These are phyloP conservation scores for Rhizopogon roseolus DNA, from an alignment of 768 basidiomycete genomes.

Conservation along the genomic window DNA sequence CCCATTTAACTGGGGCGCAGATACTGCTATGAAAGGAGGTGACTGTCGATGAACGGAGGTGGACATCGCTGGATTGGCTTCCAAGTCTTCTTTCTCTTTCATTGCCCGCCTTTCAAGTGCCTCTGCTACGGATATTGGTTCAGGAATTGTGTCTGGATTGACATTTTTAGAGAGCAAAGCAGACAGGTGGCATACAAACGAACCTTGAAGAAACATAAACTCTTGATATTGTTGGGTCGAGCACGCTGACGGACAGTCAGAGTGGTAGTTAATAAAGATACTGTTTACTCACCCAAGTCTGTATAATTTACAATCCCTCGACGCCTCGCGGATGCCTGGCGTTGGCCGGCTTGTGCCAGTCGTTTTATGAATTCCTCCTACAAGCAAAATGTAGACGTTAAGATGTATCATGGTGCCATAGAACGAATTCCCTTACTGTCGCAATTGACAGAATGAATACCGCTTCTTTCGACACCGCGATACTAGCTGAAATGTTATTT, in stretches of 20 bases:
- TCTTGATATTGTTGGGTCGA: conserved; percentile 61
- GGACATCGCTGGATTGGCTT: conserved; percentile 53
- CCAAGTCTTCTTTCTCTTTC: conserved; percentile 51
- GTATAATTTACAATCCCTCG: conserved; percentile 59
- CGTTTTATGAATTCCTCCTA: conserved; percentile 87
- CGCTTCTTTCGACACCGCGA: conserved; percentile 73
- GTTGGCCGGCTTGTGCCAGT: conserved; percentile 64
- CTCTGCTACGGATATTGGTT: conserved; percentile 51
- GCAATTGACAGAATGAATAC: conserved; percentile 71
- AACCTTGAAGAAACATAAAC: conserved; percentile 70
- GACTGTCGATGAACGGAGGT: conserved; percentile 22
- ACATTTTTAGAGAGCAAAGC: conserved; percentile 2
- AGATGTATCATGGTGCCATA: conserved; percentile 3
- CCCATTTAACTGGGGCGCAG: conserved; percentile 21
- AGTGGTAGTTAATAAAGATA: background rate
- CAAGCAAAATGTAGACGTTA: background rate
- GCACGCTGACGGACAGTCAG: conserved; percentile 36
- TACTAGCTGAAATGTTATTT: conserved; percentile 28
- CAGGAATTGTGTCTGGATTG: conserved; percentile 59
- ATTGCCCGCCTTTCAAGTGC: conserved; percentile 53
- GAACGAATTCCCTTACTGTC: conserved; percentile 45
- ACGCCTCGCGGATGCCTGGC: conserved; percentile 54
- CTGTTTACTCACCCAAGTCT: conserved; percentile 61
- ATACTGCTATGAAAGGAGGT: conserved; percentile 15
- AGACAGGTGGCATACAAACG: background rate